Evolutionary conservation across 805 yeast genomes (phyloP), one percentile per base, ranked within the genome.

Genomic region (Saccharomycopsis lassenensis): DNA sequence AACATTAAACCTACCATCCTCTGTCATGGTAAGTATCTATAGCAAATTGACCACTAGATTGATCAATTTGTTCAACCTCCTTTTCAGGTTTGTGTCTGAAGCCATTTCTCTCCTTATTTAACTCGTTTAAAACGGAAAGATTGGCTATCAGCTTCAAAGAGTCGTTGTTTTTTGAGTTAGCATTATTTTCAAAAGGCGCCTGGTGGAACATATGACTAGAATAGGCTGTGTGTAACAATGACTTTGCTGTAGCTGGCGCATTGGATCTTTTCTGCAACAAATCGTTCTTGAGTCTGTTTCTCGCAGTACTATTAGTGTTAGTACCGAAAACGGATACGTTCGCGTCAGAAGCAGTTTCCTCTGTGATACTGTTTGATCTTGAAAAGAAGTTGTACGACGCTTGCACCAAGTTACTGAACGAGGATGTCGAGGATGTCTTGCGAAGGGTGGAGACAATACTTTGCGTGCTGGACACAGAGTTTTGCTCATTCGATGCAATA

Each of bases 1-100:
- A n/a, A n/a, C n/a, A n/a, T n/a, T n/a, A n/a, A n/a, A n/a, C n/a
- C 32, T 31, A 42, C 46, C 46, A 42, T 4, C 46, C 46, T 14
- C 43, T 28, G 21, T 42, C 39, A 28, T 42, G 46, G 31, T 42
- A 42, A 39, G 36, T 42, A 31, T 42, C 46, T 15, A 36, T 19
- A 16, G 32, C 46, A 31, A 36, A 42, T 24, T 18, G 20, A 21
- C 31, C 44, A 11, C 24, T 32, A n/a, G n/a, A n/a, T n/a, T n/a
- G n/a, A n/a, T n/a, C n/a, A n/a, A n/a, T n/a, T n/a, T n/a, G n/a
- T n/a, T n/a, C n/a, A n/a, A n/a, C n/a, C n/a, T n/a, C n/a, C n/a
- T n/a, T n/a, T n/a, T n/a, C n/a, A n/a, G n/a, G n/a, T n/a, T n/a
- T n/a, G n/a, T n/a, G n/a, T n/a, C n/a, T n/a, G n/a, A n/a, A n/a